Evolutionary conservation across 2,329 filamentous ascomycete species (phyloP), one percentile per base, ranked within the genome.

Genomic region (Pseudogymnoascus sp.): DNA sequence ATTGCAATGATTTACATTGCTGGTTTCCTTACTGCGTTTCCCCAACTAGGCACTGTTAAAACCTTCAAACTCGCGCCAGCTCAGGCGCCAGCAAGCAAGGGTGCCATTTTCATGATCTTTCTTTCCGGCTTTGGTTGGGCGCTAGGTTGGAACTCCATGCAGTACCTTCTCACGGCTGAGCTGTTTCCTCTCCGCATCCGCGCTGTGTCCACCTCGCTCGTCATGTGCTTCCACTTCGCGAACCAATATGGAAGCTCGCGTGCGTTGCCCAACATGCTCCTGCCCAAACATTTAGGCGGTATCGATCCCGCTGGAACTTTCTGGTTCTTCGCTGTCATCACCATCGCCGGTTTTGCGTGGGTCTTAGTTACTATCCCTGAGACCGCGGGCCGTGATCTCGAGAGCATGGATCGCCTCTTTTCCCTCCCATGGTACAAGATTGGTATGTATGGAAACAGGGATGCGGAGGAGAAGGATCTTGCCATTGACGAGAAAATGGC

Each of bases 201-300:
- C 3, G 31, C 31, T 34, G 3, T 34, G 31, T 34, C 31, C 31
- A 34, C 31, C 9, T 34, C 31, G 31, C 31, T 34, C 31, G 31
- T 34, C 4, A 34, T 34, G 31, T 34, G 31, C 31, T 34, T 34
- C 31, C 31, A 92, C 74, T 92, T 92, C 71, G 87, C 83, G 64
- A 90, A 90, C 74, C 88, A 91, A 74, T 92, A 90, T 72, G 89
- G 88, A 28, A 91, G 90, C 76, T 82, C 85, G 0, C 86, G 89
- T 38, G 88, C 89, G 0, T 86, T 91, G 0, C 89, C 89, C 1
- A 84, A 85, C 67, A 90, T 92, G 88, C 82, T 93, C 43, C 79
- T 92, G 0, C 66, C 76, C 0, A 65, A 62, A 14, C 40, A 36
- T 0, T 37, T 77, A 1, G 81, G 81, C 2, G 82, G 82, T 1